Evolutionary conservation across 805 yeast genomes (phyloP).

Genomic region (Candida sanyiensis): DNA sequence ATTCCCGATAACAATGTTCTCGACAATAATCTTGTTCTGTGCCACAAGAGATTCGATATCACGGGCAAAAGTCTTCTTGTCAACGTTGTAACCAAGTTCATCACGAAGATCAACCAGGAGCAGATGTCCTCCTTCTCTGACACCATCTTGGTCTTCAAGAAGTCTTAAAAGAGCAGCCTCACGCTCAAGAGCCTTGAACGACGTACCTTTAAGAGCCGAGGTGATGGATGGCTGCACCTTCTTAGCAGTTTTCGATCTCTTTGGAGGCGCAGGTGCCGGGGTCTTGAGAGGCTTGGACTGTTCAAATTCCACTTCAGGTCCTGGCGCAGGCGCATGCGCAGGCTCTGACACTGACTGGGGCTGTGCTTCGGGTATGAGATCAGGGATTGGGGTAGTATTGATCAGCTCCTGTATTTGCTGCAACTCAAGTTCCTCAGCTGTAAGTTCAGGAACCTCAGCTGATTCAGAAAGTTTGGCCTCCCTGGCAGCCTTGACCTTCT

Average conservation of each 20-base stretch:
- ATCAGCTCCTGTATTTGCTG: conserved; percentile 1
- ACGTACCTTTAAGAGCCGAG: conserved; percentile 34
- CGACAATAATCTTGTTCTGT: conserved; percentile 25
- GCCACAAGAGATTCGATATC: conserved; percentile 35
- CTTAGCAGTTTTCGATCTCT: not conserved
- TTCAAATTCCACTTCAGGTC: not conserved
- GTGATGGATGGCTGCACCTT: conserved; percentile 12
- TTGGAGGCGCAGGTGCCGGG: not conserved
- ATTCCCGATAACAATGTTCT: conserved; percentile 22
- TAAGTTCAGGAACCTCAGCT: not conserved
- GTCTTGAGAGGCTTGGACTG: not conserved
- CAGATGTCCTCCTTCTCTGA: conserved; percentile 36
- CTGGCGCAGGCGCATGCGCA: not conserved
- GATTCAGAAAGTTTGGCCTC: not conserved
- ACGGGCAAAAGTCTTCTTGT: conserved; percentile 46
- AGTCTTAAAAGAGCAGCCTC: conserved; percentile 38
- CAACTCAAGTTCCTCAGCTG: not conserved
- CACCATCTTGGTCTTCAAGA: conserved; percentile 40
- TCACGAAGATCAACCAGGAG: conserved; percentile 39
- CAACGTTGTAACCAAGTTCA: conserved; percentile 39
- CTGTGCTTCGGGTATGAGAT: not conserved
- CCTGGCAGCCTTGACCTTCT: conserved; percentile 9
- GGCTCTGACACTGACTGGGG: too few species aligned
- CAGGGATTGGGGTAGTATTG: conserved; percentile 1
- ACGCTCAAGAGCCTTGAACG: conserved; percentile 41